phyloP scores from a whole-genome alignment of 1,284 basidiomycete species.

The Rhodotorula sp. region DNA sequence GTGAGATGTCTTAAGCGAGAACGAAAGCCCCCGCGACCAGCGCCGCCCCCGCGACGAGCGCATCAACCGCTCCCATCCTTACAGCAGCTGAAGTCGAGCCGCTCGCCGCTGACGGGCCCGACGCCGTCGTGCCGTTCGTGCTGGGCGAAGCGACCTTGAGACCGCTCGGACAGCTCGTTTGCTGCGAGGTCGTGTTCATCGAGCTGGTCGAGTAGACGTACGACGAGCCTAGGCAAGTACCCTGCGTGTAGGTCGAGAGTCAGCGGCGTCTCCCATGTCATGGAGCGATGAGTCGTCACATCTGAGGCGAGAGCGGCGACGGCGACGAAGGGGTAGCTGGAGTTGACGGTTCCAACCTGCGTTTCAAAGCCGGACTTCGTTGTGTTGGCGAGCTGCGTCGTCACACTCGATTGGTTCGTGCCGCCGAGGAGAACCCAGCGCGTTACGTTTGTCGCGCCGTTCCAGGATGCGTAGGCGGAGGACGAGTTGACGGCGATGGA shows the following conservation, averaged over 20 bases:
- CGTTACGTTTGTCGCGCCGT: conserved; percentile 17
- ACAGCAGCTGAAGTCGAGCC: not conserved
- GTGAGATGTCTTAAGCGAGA: too few relatives aligned
- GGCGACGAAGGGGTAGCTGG: not conserved
- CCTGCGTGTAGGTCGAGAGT: not conserved
- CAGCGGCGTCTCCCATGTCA: not conserved
- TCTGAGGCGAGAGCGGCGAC: not conserved
- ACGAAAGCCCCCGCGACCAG: not conserved
- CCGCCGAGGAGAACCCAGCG: conserved; percentile 16
- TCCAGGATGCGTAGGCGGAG: conserved; percentile 16
- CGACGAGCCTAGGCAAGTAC: conserved; percentile 20
- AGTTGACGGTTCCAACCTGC: not conserved
- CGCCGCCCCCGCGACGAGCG: not conserved
- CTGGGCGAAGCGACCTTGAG: not conserved
- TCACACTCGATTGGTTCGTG: not conserved
- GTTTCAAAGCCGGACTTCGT: conserved; percentile 15
- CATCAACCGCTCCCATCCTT: not conserved
- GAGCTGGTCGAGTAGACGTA: conserved; percentile 10
- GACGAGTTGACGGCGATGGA: conserved; percentile 4
- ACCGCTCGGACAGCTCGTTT: conserved; percentile 11
- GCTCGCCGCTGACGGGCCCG: not conserved
- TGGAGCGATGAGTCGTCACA: not conserved
- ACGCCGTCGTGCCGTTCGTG: conserved; percentile 6
- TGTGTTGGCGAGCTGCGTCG: not conserved
- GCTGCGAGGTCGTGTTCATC: conserved; percentile 1